Evolutionary conservation across 371 early-diverging fungal species (phyloP).

Genomic region (Haplosporangium sp.): DNA sequence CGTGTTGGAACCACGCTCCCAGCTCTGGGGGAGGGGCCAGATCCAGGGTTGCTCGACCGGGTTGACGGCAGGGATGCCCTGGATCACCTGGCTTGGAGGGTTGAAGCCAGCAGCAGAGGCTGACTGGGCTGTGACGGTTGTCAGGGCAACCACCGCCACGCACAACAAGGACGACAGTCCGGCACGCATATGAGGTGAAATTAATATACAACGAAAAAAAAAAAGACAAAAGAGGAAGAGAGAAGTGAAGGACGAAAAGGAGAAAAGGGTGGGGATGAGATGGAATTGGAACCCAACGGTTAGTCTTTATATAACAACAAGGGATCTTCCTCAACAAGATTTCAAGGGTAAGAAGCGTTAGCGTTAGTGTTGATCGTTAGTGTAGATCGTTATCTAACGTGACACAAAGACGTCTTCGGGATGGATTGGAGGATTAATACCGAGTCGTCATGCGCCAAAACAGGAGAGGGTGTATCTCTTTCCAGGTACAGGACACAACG

Average conservation of each 20-base stretch:
- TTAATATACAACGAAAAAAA: neutral
- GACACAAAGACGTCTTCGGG: conserved; percentile 5
- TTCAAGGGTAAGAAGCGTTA: conserved; percentile 4
- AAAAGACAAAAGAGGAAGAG: neutral
- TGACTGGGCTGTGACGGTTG: conserved; percentile 17
- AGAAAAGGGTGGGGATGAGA: conserved; percentile 10
- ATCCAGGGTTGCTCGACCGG: conserved; percentile 50
- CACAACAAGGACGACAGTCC: conserved; percentile 29
- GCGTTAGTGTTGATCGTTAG: conserved; percentile 19
- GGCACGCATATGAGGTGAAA: conserved; percentile 22
- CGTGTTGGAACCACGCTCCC: conserved; percentile 43
- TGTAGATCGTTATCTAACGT: conserved; percentile 23
- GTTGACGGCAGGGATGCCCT: conserved; percentile 42
- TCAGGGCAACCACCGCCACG: conserved; percentile 22
- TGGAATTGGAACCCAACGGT: conserved; percentile 5
- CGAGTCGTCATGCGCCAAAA: too few relatives aligned
- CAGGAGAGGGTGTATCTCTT: too few relatives aligned
- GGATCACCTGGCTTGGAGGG: conserved; percentile 9
- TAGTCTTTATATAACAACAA: neutral
- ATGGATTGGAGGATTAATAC: too few relatives aligned
- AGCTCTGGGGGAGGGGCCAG: conserved; percentile 52
- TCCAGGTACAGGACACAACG: too few relatives aligned
- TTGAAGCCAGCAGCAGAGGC: too few relatives aligned
- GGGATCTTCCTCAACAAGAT: conserved; percentile 5
- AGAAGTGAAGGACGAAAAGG: neutral